Percentiles rank a stretch among this genome's conserved stretches.
These are phyloP conservation scores for Eucalyptus regnans DNA, from an alignment of 345 rosid species.

Conservation along the genomic window DNA sequence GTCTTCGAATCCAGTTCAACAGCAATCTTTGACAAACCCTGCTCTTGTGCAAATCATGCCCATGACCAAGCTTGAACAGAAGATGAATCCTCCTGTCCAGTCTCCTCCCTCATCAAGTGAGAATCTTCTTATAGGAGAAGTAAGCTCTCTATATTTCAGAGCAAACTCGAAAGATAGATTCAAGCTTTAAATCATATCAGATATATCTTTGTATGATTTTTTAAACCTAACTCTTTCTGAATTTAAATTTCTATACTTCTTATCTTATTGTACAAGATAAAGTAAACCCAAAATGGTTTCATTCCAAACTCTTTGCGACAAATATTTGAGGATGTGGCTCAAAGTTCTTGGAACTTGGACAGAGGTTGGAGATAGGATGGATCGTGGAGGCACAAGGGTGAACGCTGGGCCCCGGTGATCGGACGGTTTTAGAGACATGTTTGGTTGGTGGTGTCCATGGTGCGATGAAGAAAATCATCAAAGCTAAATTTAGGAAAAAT, in stretches of 20 bases:
- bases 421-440: neutral
- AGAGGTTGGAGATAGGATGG: neutral
- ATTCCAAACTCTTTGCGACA: neutral
- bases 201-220: too few relatives aligned
- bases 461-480: neutral
- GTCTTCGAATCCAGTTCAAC: neutral
- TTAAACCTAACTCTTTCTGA: too few relatives aligned
- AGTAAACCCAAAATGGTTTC: neutral
- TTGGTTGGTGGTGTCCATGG: neutral
- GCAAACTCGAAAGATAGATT: too few relatives aligned
- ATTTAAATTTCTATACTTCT: neutral
- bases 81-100: neutral
- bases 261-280: neutral
- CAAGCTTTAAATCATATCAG: neutral
- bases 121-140: neutral
- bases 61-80: neutral
- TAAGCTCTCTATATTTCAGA: too few relatives aligned
- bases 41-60: neutral
- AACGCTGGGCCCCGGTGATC: neutral
- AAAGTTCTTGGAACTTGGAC: neutral
- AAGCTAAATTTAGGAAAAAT: neutral
- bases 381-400: neutral
- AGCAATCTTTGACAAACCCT: neutral
- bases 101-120: neutral
- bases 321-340: neutral